Evolutionary conservation across 176 grass and related monocot genomes (phyloP).

Genomic region (Eremochloa ophiuroides): DNA sequence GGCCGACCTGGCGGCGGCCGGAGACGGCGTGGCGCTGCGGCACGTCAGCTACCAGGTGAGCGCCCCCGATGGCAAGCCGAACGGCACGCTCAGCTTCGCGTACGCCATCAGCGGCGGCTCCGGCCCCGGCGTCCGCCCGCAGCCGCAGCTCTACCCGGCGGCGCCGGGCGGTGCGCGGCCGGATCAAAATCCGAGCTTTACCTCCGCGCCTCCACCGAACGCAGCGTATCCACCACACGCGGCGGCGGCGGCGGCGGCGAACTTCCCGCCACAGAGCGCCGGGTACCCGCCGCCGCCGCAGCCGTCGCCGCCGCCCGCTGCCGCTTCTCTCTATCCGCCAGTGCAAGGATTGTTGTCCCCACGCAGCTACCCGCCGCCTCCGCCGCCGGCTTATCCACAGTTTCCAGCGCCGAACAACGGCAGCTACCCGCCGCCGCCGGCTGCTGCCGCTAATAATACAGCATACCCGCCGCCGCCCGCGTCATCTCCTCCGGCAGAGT

Average conservation of each 20-base stretch:
- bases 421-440: constrained; percentile 5
- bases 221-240: not conserved
- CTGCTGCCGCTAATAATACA: not conserved
- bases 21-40: not conserved
- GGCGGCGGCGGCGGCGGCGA: not conserved
- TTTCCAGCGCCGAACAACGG: not conserved
- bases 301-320: too few species aligned
- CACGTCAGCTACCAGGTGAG: constrained; percentile 55
- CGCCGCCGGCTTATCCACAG: not conserved
- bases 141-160: constrained; percentile 6
- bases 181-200: constrained; percentile 1
- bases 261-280: constrained; percentile 8
- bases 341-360: constrained; percentile 17
- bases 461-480: not conserved
- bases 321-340: constrained; percentile 25
- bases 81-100: constrained; percentile 52
- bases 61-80: constrained; percentile 50
- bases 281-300: constrained; percentile 23
- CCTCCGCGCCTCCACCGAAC: not conserved
- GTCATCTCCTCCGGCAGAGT: not conserved
- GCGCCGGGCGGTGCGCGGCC: not conserved
- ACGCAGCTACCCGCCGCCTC: constrained; percentile 1
- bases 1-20: constrained; percentile 14
- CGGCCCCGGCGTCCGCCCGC: not conserved
- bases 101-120: constrained; percentile 14